These are phyloP conservation scores for Takashimella koratensis DNA, from an alignment of 1,284 basidiomycete species.

Conservation along the genomic window DNA sequence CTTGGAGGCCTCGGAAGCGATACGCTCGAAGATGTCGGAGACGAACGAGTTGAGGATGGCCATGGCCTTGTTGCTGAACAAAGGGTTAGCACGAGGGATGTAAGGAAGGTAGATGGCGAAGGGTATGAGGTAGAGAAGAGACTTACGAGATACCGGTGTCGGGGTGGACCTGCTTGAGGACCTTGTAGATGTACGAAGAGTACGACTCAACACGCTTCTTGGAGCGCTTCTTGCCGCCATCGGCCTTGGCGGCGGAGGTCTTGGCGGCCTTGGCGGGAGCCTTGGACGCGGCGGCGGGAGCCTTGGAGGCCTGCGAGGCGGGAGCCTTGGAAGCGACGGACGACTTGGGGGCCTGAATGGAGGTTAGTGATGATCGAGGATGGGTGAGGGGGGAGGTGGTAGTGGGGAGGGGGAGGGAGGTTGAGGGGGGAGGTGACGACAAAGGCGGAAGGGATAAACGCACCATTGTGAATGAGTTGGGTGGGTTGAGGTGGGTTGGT, in stretches of 20 bases:
- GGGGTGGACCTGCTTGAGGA: conserved; percentile 70
- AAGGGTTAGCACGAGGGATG: conserved; percentile 1
- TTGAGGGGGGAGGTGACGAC: background rate
- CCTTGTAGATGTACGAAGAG: conserved; percentile 90
- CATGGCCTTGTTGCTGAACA: conserved; percentile 90
- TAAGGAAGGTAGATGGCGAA: too few relatives aligned
- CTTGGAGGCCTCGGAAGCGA: conserved; percentile 85
- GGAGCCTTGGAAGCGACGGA: conserved; percentile 55
- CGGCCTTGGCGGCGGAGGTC: conserved; percentile 60
- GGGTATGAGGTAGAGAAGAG: background rate
- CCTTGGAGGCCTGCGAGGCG: conserved; percentile 56
- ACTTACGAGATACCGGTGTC: conserved; percentile 77
- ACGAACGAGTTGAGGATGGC: conserved; percentile 89
- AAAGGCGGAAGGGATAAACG: conserved; percentile 2
- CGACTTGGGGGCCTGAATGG: conserved; percentile 46
- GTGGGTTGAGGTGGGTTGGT: conserved; percentile 19
- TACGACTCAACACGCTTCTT: conserved; percentile 87
- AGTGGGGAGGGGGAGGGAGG: conserved; percentile 3
- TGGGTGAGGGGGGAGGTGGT: conserved; percentile 8
- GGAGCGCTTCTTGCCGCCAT: conserved; percentile 79
- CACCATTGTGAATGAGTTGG: conserved; percentile 31
- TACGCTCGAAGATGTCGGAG: conserved; percentile 90
- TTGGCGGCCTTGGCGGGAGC: conserved; percentile 64
- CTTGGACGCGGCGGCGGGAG: conserved; percentile 53
- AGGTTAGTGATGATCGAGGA: conserved; percentile 61